Conservation (phyloP, 441 rosid species). For the Pelargonium myrrhifolium region DNA sequence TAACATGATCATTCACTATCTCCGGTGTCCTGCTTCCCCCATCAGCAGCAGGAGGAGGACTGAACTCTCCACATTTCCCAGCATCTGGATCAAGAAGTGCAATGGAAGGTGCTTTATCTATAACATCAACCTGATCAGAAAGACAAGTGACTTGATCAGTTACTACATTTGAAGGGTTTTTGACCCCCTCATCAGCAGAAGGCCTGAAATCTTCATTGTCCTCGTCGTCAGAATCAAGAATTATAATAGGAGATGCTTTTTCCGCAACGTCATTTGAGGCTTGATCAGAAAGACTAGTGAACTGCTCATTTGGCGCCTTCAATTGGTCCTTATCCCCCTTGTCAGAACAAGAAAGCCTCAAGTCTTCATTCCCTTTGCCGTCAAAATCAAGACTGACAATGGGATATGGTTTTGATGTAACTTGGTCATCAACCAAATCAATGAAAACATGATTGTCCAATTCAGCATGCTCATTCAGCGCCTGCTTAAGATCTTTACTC, state of each 20-base stretch:
- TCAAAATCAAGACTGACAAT: background rate
- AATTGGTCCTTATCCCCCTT: background rate
- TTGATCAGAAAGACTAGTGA: background rate
- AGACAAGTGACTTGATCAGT: conserved; percentile 40
- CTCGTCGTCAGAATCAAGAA: conserved; percentile 77
- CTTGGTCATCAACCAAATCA: conserved; percentile 38
- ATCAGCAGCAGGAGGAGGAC: too few relatives aligned
- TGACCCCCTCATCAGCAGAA: conserved; percentile 6
- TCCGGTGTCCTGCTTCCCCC: too few relatives aligned
- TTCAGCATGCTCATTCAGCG: conserved; percentile 8
- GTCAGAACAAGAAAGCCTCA: background rate
- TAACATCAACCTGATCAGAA: too few relatives aligned
- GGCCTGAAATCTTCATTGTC: conserved; percentile 42
- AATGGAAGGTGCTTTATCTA: too few relatives aligned
- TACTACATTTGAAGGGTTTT: background rate
- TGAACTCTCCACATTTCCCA: background rate
- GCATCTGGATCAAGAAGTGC: too few relatives aligned
- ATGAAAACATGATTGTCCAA: conserved; percentile 25
- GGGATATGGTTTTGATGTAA: background rate
- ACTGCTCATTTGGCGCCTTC: background rate
- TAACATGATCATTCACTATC: too few relatives aligned
- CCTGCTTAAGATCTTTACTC: conserved; percentile 4
- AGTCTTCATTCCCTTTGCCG: background rate
- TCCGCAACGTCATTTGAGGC: conserved; percentile 13
- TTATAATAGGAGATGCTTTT: conserved; percentile 29